A percentile compares a stretch with the other conserved stretches of the same genome.
Evolutionary conservation across 257 asterid species (phyloP).

Genomic region (Thymus quinquecostatus): DNA sequence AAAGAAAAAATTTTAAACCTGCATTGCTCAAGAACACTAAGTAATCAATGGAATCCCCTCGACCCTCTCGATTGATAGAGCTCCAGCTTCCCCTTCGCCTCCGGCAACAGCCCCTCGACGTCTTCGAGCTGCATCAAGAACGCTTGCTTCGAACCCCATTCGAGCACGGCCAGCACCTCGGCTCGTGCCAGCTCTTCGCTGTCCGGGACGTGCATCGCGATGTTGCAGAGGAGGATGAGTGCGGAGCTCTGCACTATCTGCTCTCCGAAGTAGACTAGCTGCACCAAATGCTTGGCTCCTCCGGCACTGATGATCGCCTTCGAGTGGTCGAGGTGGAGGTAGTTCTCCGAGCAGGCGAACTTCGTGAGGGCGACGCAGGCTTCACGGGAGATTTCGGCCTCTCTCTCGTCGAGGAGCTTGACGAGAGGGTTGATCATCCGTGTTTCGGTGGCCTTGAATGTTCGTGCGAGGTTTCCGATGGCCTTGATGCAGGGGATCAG

Average conservation of each 20-base stretch:
- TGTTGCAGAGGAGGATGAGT: constrained; percentile 49
- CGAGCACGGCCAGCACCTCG: constrained; percentile 61
- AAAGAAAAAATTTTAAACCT: constrained; percentile 14
- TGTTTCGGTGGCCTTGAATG: constrained; percentile 69
- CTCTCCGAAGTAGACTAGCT: constrained; percentile 71
- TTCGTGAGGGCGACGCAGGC: constrained; percentile 61
- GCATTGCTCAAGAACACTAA: background rate
- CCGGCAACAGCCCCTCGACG: constrained; percentile 53
- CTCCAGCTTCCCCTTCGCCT: constrained; percentile 67
- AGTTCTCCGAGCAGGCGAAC: constrained; percentile 56
- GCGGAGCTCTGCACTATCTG: constrained; percentile 60
- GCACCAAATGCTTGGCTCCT: constrained; percentile 68
- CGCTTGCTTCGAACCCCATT: constrained; percentile 70
- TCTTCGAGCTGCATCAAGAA: constrained; percentile 44
- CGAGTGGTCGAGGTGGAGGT: constrained; percentile 59
- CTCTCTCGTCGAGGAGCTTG: constrained; percentile 58
- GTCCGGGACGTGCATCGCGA: constrained; percentile 66
- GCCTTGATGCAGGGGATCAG: constrained; percentile 65
- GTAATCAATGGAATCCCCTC: constrained; percentile 51
- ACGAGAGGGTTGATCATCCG: constrained; percentile 69
- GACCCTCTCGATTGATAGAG: constrained; percentile 71
- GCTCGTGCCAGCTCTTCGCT: constrained; percentile 73
- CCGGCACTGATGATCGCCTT: constrained; percentile 65
- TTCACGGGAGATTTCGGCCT: constrained; percentile 54
- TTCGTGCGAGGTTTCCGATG: constrained; percentile 65